phyloP scores from a whole-genome alignment of 2,329 filamentous ascomycete genomes.

The Calonectria pseudoturangicola region DNA sequence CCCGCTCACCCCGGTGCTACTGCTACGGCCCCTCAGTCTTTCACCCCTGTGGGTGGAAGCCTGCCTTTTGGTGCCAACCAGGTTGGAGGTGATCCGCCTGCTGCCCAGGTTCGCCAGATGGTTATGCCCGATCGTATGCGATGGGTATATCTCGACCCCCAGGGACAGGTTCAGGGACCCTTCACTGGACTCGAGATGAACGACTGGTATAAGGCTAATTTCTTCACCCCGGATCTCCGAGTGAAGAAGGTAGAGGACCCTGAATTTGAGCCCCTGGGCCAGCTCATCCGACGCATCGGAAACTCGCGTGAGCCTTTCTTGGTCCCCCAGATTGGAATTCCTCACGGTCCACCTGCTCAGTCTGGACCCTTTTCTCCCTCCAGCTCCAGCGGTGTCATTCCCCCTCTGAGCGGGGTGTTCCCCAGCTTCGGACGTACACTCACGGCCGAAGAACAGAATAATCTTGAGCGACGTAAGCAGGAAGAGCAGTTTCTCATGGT shows the following conservation, averaged over 20 bases:
- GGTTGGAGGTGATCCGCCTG: slow-evolving; percentile 68
- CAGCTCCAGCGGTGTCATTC: slow-evolving; percentile 79
- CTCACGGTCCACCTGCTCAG: slow-evolving; percentile 84
- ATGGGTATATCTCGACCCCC: slow-evolving; percentile 98
- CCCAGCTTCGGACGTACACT: slow-evolving; percentile 97
- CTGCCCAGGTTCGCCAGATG: slow-evolving; percentile 88
- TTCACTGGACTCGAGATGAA: slow-evolving; percentile 99
- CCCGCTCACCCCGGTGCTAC: slow-evolving; percentile 59
- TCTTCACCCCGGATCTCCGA: slow-evolving; percentile 94
- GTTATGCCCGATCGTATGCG: slow-evolving; percentile 99
- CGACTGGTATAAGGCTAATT: slow-evolving; percentile 99
- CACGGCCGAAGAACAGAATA: slow-evolving; percentile 98
- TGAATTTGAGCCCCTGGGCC: slow-evolving; percentile 95
- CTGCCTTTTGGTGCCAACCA: slow-evolving; percentile 61
- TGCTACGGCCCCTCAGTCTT: slow-evolving; percentile 59
- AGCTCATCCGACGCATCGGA: slow-evolving; percentile 95
- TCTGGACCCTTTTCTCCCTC: slow-evolving; percentile 69
- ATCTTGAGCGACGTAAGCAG: slow-evolving; percentile 95
- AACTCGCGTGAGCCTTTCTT: slow-evolving; percentile 98
- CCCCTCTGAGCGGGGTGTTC: slow-evolving; percentile 94
- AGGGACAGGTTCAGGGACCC: slow-evolving; percentile 92
- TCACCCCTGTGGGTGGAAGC: slow-evolving; percentile 59
- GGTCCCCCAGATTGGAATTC: slow-evolving; percentile 96
- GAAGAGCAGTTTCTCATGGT: slow-evolving; percentile 99
- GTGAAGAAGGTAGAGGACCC: slow-evolving; percentile 96